Base-by-base conservation (phyloP, 1,284 basidiomycete species). In the Trichosporon sp. region DNA sequence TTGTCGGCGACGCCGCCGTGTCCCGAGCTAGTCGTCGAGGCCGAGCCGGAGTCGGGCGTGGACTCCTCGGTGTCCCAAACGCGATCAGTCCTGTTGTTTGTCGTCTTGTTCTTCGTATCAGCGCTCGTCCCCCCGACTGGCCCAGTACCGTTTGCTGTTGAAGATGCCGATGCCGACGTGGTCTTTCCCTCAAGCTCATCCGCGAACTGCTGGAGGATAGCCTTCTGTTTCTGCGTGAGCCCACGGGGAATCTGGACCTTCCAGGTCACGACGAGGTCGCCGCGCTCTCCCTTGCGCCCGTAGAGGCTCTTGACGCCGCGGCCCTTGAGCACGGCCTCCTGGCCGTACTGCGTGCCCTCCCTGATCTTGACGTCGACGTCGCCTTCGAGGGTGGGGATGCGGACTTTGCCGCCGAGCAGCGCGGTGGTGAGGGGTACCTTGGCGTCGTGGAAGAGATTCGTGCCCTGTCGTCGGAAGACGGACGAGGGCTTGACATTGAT, bases 331-430 rank as follows among this genome's bases (percentile, higher is more conserved):
- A 97, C 89, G 86, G 96, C 95, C 80, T 98, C 94, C 81, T 99
- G 93, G 19, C 94, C 95, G 73, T 91, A 92, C 80, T 99, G 95
- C 2, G 96, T 98, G 54, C 96, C 95, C 34, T 85, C 84, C 56
- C 95, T 92, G 58, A 99, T 87, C 66, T 92, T 89, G 58, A 99
- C 92, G 67, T 98, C 94, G 9, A 98, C 94, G 61, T 96, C 92
- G 46, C 95, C 92, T 70, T 99, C 95, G 29, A 99, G 83, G 25
- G 96, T 99, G 25, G 95, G 95, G 57, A 99, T 91, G 40, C 93
- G 87, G 54, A 95, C 90, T 72, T 87, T 87, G 49, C 96, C 96
- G 58, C 95, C 95, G 25, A 99, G 85, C 56, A 99, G 82, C 8
- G 96, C 96, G 5, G 86, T 87, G 76, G 99, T 92, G 73, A 99